Conservation (phyloP, 2,329 filamentous ascomycete genomes). For the Pyricularia sp. region DNA sequence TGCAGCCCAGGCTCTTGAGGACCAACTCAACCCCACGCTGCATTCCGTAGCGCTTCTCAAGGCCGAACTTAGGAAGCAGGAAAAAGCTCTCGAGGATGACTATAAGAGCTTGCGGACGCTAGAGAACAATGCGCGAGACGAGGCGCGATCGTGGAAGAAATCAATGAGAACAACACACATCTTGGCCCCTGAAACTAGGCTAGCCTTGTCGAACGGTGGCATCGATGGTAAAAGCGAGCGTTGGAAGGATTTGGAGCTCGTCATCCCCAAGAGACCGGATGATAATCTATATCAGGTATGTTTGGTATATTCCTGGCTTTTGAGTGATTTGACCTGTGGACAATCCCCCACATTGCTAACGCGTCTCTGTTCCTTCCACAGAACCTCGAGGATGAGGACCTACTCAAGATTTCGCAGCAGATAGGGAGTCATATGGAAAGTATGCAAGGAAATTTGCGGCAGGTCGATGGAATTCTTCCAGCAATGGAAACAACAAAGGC, state of each 20-base stretch:
- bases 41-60: slow-evolving; percentile 54
- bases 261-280: background rate
- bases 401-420: slow-evolving; percentile 35
- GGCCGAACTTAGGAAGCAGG: slow-evolving; percentile 46
- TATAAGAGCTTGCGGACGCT: slow-evolving; percentile 35
- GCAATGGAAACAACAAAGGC: slow-evolving; percentile 38
- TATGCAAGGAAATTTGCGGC: slow-evolving; percentile 42
- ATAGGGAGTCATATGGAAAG: slow-evolving; percentile 47
- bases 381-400: slow-evolving; percentile 30
- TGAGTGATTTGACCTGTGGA: background rate
- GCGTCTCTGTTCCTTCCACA: slow-evolving; percentile 10
- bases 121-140: slow-evolving; percentile 46
- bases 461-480: slow-evolving; percentile 41
- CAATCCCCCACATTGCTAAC: background rate
- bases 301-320: background rate
- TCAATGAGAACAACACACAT: slow-evolving; percentile 38
- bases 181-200: slow-evolving; percentile 30
- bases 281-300: slow-evolving; percentile 21
- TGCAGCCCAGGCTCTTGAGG: slow-evolving; percentile 45
- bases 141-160: slow-evolving; percentile 41
- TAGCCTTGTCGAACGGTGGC: background rate
- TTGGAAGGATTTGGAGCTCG: slow-evolving; percentile 6
- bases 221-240: background rate
- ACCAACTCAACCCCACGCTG: slow-evolving; percentile 49
- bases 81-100: slow-evolving; percentile 45